phyloP scores from a whole-genome alignment of 495 filamentous ascomycete species.

The Haplographium delicatum region DNA sequence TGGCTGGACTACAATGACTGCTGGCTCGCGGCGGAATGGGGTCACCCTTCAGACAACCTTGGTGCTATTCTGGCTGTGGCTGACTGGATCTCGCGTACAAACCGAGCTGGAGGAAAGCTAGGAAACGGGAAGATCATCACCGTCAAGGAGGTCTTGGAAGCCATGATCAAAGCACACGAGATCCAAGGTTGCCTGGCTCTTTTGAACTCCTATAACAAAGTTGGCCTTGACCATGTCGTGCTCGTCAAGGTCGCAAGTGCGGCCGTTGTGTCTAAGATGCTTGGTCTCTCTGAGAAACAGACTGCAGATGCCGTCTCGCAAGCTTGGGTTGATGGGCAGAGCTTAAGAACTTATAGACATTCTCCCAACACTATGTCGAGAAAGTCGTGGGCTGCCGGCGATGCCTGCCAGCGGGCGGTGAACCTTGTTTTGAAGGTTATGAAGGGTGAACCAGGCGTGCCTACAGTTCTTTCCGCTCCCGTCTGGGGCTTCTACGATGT shows the following conservation, averaged over 20 bases:
- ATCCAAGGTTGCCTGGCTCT: slow-evolving; percentile 96
- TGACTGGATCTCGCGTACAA: slow-evolving; percentile 95
- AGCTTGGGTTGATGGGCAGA: slow-evolving; percentile 96
- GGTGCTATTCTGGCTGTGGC: slow-evolving; percentile 93
- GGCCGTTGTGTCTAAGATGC: slow-evolving; percentile 89
- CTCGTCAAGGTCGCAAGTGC: slow-evolving; percentile 96
- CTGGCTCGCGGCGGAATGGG: slow-evolving; percentile 99
- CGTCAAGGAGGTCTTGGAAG: slow-evolving; percentile 86
- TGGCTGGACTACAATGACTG: slow-evolving; percentile 99
- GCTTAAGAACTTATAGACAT: slow-evolving; percentile 93
- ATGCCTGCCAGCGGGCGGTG: slow-evolving; percentile 94
- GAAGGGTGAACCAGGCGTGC: slow-evolving; percentile 83
- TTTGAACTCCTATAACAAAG: slow-evolving; percentile 98
- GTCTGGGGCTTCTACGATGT: slow-evolving; percentile 99
- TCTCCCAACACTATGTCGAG: slow-evolving; percentile 98
- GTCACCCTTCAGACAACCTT: slow-evolving; percentile 94
- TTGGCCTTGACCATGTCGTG: slow-evolving; percentile 95
- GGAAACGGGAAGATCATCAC: slow-evolving; percentile 82
- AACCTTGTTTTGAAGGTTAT: slow-evolving; percentile 92
- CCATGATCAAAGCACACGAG: slow-evolving; percentile 99
- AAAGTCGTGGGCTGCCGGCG: slow-evolving; percentile 98
- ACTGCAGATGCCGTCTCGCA: slow-evolving; percentile 94
- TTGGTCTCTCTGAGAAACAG: slow-evolving; percentile 82
- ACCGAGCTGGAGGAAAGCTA: slow-evolving; percentile 82
- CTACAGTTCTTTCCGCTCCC: slow-evolving; percentile 88